Base-by-base conservation (phyloP, 176 grass and related monocot genomes). In the Ampelocalamus luodianensis region DNA sequence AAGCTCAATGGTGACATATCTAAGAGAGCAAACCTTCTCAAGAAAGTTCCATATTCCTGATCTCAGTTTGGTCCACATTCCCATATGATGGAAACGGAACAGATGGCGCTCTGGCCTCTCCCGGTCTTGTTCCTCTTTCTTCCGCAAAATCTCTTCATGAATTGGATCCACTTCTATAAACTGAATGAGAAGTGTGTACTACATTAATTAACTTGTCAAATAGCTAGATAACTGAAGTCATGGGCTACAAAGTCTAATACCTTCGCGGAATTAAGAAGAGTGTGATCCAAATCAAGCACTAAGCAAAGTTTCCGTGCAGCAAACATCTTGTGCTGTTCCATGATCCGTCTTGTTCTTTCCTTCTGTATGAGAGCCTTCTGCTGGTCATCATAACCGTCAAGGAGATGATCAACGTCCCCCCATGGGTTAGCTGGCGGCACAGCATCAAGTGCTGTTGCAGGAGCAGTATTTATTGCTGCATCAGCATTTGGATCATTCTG, bases 1-100 rank as follows among this genome's bases (percentile, higher is more conserved):
- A 86, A 97, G 9, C 1, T 14, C 12, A 69, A 17, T 42, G 14
- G 14, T 24, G 17, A 55, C 50, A 62, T 16, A 65, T 23, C 15
- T 51, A 79, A 65, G 4, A 58, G 37, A 82, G 71, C 68, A 79
- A 89, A 99, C 96, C 96, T 96, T 94, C 50, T 96, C 90, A 27
- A 99, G 86, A 84, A 99, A 99, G 85, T 94, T 99, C 96, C 96
- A 99, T 49, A 99, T 96, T 79, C 96, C 96, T 42, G 96, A 93
- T 59, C 96, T 93, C 70, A 99, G 86, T 62, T 99, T 99, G 18
- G 96, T 99, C 96, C 96, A 99, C 96, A 99, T 99, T 77, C 83
- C 62, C 96, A 99, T 96, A 80, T 99, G 96, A 39, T 91, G 91
- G 44, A 99, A 92, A 22, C 90, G 65, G 77, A 89, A 99, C 32